Evolutionary conservation across 495 filamentous ascomycete genomes (phyloP), one percentile per base, ranked within the genome.

Genomic region (Neurospora sp.): DNA sequence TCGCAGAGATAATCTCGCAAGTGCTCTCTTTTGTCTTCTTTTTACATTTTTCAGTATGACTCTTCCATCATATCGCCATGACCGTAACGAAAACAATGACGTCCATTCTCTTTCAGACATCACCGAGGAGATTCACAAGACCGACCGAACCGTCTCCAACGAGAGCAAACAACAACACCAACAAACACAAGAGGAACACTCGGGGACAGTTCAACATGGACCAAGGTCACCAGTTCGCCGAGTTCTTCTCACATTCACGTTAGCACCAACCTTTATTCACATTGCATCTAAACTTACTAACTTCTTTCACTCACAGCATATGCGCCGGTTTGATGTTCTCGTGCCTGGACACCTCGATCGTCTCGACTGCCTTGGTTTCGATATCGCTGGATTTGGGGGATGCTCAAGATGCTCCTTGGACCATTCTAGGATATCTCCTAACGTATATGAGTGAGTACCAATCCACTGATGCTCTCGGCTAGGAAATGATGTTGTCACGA

Each of bases 281-380:
- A 44, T 16, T 71, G 18, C 20, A 2, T 3, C 53, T 46, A 2
- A 35, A 6, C 14, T 44, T 65, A 10, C 70, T 68, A 5, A 71
- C 20, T 39, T 3, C 6, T 12, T 2, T 14, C 44, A 44, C 53
- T n/a, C 5, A 46, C 73, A 91, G 88, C 40, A 81, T 90, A 46
- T 80, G 86, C 39, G 75, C 87, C 20, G 83, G 85, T 22, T 85
- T 91, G 41, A 85, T 90, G 38, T 86, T 91, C 31, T 86, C 87
- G 16, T 88, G 86, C 69, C 76, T 91, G 12, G 89, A 91, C 71
- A 85, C 86, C n/a, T 88, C 89, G 0, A 90, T 91, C 69, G 86
- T 91, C 16, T 87, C 88, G 46, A 91, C 89, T 0, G 86, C 90
- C 3, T 82, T 91, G 7, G 84, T 90, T 18, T 84, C 84, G 12